Evolutionary conservation across 2,329 filamentous ascomycete species (phyloP).

Genomic region (Colletotrichum chrysophilum): DNA sequence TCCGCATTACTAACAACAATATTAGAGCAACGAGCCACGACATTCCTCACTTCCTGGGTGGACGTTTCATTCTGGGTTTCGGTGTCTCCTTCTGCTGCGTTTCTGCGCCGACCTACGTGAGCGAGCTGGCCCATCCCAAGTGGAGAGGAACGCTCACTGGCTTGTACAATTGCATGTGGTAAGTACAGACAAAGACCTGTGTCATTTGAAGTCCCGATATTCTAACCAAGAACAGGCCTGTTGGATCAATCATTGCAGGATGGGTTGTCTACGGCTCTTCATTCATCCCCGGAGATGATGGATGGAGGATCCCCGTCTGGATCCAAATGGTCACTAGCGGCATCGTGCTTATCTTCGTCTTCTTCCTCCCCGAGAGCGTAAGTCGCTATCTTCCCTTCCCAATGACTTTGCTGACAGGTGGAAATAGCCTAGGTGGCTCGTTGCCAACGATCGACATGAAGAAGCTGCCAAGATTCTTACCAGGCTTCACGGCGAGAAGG

Average conservation of each 20-base stretch:
- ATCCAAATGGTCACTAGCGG: slow-evolving; percentile 48
- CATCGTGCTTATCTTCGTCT: slow-evolving; percentile 46
- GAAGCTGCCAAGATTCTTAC: slow-evolving; percentile 48
- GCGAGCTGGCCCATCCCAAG: slow-evolving; percentile 59
- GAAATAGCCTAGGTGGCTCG: slow-evolving; percentile 44
- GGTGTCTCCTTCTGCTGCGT: slow-evolving; percentile 56
- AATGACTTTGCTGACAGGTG: background rate
- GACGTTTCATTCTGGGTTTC: slow-evolving; percentile 57
- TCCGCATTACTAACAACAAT: background rate
- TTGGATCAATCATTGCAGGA: slow-evolving; percentile 59
- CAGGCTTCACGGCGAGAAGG: slow-evolving; percentile 57
- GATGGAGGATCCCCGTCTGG: slow-evolving; percentile 57
- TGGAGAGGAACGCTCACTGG: slow-evolving; percentile 56
- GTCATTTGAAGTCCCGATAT: background rate
- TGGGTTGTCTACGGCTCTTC: slow-evolving; percentile 58
- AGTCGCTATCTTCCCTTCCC: background rate
- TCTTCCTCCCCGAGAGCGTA: slow-evolving; percentile 50
- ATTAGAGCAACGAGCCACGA: slow-evolving; percentile 42
- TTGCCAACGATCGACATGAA: slow-evolving; percentile 44
- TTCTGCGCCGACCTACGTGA: slow-evolving; percentile 54
- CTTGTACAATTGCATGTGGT: slow-evolving; percentile 58
- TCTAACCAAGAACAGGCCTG: background rate
- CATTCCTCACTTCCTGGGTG: slow-evolving; percentile 52
- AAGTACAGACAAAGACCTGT: slow-evolving; percentile 8
- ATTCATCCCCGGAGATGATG: slow-evolving; percentile 39